Evolutionary conservation across 495 filamentous ascomycete genomes (phyloP), one percentile per base, ranked within the genome.

Genomic region (Cercophora scortea): DNA sequence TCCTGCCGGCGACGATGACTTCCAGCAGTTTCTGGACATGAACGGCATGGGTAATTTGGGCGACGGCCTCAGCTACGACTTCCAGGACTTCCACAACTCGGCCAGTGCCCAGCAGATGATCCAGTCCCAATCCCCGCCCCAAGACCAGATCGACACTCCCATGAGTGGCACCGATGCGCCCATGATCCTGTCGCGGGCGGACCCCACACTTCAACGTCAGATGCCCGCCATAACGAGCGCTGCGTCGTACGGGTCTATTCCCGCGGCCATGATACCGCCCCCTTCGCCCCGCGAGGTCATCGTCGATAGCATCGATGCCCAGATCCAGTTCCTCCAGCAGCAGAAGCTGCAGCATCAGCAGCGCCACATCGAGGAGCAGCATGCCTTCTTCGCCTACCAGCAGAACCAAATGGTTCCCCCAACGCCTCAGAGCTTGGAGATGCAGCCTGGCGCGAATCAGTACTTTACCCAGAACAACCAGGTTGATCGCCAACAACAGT

Each of bases 361-460:
- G 45, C 72, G 79, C 32, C 74, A 78, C 51, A 66, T 83, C 6
- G 78, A 83, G 56, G 75, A 82, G 56, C 78, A 79, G 43, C 75
- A 77, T 53, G 65, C 67, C 44, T 73, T 76, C 69, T 77, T 77
- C 63, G 53, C 75, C 54, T 62, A 67, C 32, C 80, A 84, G 25
- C 74, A 79, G 46, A 74, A 78, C 49, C 71, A 69, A 39, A 84
- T 89, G 59, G 85, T 96, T 18, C 93, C 93, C 8, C 91, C 90
- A 9, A 98, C 93, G 1, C 93, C 93, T 0, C 92, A 91, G 61
- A 96, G 93, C 64, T 78, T 92, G 42, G 90, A 97, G 63, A 77
- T 97, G 61, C 88, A 90, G 55, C 85, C 85, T 12, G 79, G 78
- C 1, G 12, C 53, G 46, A 79, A 78, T 9, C 82, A 84, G 42